Evolutionary conservation across 164 flowering plant species (phyloP), one percentile per base, ranked within the genome.

Genomic region (Chimonanthus salicifolius): DNA sequence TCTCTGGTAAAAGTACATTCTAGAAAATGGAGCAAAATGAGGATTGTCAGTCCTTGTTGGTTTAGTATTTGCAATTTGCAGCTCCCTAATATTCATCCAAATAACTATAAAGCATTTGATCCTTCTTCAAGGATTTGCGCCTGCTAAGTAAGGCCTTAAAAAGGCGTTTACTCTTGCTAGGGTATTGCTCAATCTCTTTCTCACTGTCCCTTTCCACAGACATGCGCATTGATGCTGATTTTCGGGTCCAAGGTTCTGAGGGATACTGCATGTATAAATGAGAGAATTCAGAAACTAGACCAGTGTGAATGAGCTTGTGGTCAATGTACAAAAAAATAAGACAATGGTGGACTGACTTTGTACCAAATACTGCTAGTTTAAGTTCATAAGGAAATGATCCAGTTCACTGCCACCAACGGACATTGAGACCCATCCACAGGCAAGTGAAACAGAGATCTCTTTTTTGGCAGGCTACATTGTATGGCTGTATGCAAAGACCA

Each of bases 111-210:
- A 87, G 71, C 76, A 72, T 85, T 43, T 85, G 91, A 58, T 89
- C 91, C 74, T 89, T 89, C 85, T 85, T 90, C 9, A 9, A 20
- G 3, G 92, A 87, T 71, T 82, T 90, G 72, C 92, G 89, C 88
- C 89, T 75, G 79, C 89, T 88, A 62, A 90, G 88, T 72, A 88
- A 81, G 47, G 92, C 82, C 74, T 88, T 88, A 69, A 90, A 88
- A 7, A 90, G 88, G 3, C 90, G 82, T 69, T 87, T 90, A 67
- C 92, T 84, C 13, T 80, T 87, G 88, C 82, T 87, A 86, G 60
- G 87, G 87, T 79, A 50, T 49, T 82, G 90, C 49, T 91, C 88
- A 6, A 51, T 60, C 7, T 85, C 90, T 72, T 81, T 87, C 5
- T 77, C 70, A 66, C 74, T 79, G 43, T 82, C 86, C 77, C 73